A percentile compares a stretch with the other conserved stretches of the same genome.
Evolutionary conservation across 306 rosid genomes (phyloP).

Genomic region (Vicia faba): DNA sequence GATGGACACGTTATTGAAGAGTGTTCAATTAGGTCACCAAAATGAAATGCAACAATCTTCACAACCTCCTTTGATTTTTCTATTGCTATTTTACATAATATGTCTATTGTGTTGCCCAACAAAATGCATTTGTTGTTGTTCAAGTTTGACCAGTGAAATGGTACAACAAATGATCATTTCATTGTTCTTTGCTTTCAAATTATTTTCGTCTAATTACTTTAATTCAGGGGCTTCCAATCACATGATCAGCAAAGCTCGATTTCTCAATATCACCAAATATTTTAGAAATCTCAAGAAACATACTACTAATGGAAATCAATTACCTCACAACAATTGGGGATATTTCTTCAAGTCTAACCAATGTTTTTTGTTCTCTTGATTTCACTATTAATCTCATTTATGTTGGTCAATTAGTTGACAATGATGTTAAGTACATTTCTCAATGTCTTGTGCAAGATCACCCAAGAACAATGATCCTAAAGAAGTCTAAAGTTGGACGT

Average conservation of each 20-base stretch:
- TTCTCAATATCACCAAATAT: not conserved
- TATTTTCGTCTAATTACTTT: not conserved
- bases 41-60: not conserved
- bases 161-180: too few relatives aligned
- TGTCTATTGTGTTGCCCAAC: too few relatives aligned
- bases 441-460: not conserved
- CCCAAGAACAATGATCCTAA: not conserved
- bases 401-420: too few relatives aligned
- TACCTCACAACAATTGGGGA: not conserved
- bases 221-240: not conserved
- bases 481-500: constrained; percentile 7
- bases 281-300: not conserved
- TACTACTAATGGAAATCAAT: not conserved
- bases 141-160: too few relatives aligned
- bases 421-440: too few relatives aligned
- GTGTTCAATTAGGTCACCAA: not conserved
- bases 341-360: not conserved
- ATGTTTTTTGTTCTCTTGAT: not conserved
- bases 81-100: not conserved
- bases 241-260: not conserved
- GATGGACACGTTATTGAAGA: too few relatives aligned
- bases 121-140: too few relatives aligned
- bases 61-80: not conserved
- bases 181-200: too few relatives aligned
- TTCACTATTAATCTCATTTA: too few relatives aligned